Percentiles rank a stretch among this genome's conserved stretches.
phyloP scores from a whole-genome alignment of 148 eudicot species.

The Tetragonia tetragonoides region DNA sequence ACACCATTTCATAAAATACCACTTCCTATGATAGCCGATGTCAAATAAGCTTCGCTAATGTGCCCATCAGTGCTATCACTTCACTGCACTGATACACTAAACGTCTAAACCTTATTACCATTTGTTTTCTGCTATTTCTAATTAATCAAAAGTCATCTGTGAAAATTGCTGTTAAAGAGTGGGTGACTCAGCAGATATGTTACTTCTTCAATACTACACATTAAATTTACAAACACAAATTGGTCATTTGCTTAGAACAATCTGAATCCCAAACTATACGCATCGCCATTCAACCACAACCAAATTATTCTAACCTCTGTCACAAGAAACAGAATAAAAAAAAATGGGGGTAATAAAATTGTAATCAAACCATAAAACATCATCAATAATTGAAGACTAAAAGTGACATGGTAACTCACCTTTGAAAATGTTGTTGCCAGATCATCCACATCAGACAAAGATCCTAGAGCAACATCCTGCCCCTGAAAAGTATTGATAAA shows the following conservation, averaged over 20 bases:
- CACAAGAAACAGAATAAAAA: not conserved
- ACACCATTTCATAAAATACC: not conserved
- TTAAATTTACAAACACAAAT: too few species aligned
- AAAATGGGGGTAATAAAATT: not conserved
- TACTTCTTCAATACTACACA: too few species aligned
- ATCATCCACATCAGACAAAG: conserved; percentile 83
- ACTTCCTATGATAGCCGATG: not conserved
- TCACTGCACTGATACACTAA: not conserved
- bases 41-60: not conserved
- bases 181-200: too few species aligned
- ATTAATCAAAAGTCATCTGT: too few species aligned
- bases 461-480: conserved; percentile 62
- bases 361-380: not conserved
- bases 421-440: conserved; percentile 81
- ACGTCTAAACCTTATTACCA: not conserved
- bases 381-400: not conserved
- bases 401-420: conserved; percentile 43
- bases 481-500: conserved; percentile 19
- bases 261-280: too few species aligned
- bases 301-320: not conserved
- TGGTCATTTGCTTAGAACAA: too few species aligned
- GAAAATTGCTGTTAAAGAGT: too few species aligned
- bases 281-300: not conserved
- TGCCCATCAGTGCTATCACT: not conserved
- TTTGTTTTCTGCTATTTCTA: too few species aligned